Base-by-base conservation (phyloP, 2,329 filamentous ascomycete species). In the Exophiala dermatitidis region DNA sequence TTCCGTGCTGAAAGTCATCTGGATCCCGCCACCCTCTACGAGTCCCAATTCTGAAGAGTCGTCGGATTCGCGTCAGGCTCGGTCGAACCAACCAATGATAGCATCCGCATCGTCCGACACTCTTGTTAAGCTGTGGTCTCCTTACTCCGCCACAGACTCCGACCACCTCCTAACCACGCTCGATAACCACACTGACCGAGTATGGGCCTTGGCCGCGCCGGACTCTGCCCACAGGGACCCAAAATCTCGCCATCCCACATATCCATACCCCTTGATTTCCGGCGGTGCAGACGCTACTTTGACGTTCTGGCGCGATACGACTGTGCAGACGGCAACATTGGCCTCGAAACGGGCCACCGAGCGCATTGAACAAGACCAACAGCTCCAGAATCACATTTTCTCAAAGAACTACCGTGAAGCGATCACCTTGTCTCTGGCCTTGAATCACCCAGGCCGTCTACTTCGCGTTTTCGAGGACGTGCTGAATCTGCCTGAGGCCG, bases 221-320 rank as follows among this genome's bases (percentile, higher is more conserved):
- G 60, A 48, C 19, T 54, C 69, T 5, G 69, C 67, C 8, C 67
- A 68, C 31, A 32, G 5, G 10, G 30, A 19, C 62, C 32, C 66
- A 67, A 55, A 58, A 36, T 7, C 40, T 28, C 64, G n/a, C 55
- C 63, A 38, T 62, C 63, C 47, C 61, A 65, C 8, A 68, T 69
- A 60, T 49, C 74, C 72, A 2, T 77, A 90, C 64, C 83, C 83
- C 46, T 80, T 98, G 48, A 85, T 94, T 34, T 97, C 93, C 4
- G 93, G 90, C 34, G 90, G 88, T 53, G 91, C 87, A 48, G 93
- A 98, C 70, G 90, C 90, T 33, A 90, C 89, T 0, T 82, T 98
- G 36, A 94, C 89, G 0, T 95, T 97, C 73, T 98, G 93, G 93
- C 84, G 83, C 64, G 93, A 98, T 66, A 96, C 90, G 1, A 94